Evolutionary conservation across 2,329 filamentous ascomycete species (phyloP), one percentile per base, ranked within the genome.

Genomic region (Septoria petroselini): DNA sequence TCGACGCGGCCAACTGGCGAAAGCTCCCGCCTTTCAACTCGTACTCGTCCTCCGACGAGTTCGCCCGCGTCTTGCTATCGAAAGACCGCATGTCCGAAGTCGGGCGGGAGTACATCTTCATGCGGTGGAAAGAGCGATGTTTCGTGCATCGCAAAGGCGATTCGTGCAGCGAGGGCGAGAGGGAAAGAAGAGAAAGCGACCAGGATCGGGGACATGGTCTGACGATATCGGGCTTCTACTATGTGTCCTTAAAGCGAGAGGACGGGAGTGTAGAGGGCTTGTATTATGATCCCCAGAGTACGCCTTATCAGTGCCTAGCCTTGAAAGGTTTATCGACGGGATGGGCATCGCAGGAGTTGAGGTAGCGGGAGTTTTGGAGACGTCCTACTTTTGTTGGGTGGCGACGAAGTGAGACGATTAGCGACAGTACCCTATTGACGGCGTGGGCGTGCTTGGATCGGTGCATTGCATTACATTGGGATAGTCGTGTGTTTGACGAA

Each of bases 111-210:
- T 79, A 75, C 69, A 69, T 80, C 18, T 70, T 79, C 39, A 79
- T 80, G 76, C 70, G 77, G 21, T 79, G 76, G 76, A 80, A 80
- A 61, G 77, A 77, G 61, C 68, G 70, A 11, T 76, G 73, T 57
- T 76, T 77, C 52, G 70, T 76, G 33, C 65, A 66, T 48, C 19
- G 53, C 11, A 58, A 61, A 27, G 58, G 60, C 46, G 63, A 67
- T 35, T 47, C 48, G 3, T 66, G 59, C 33, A 46, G 49, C 17
- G 60, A 52, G 33, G 37, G 48, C 3, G 58, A 60, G 21, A 47
- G 58, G 15, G 62, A 41, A 3, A 58, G 58, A 19, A 47, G 58
- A 17, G 62, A 41, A 4, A 58, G 58, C 17, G 61, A 65, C 44
- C 65, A 63, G 33, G 62, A 65, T 45, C 61, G 66, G 9, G 68